phyloP scores from a whole-genome alignment of 202 grass and related monocot genomes.

The Setaria italica region DNA sequence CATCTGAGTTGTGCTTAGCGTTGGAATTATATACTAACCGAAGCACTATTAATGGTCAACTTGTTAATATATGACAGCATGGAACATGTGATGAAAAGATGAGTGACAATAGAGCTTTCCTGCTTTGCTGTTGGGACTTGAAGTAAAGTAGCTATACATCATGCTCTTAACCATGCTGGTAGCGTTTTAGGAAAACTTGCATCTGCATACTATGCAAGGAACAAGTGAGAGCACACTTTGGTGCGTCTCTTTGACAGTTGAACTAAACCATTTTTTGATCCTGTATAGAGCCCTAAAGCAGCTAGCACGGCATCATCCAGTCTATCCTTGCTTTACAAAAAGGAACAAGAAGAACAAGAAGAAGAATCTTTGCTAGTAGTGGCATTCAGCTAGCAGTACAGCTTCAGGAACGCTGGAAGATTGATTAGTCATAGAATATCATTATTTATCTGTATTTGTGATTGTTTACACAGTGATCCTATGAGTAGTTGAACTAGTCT shows the following conservation, averaged over 20 bases:
- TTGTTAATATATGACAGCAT: background rate
- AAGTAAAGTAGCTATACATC: background rate
- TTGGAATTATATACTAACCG: background rate
- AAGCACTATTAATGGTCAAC: background rate
- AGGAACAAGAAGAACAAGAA: background rate
- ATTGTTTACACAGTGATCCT: background rate
- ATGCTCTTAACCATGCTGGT: background rate
- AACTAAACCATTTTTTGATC: background rate
- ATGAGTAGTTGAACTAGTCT: slow-evolving; percentile 33
- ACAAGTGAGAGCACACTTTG: background rate
- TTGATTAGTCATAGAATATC: slow-evolving; percentile 33
- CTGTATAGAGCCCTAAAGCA: background rate
- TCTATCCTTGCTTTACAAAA: slow-evolving; percentile 5
- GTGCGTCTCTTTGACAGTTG: background rate
- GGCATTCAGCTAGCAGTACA: background rate
- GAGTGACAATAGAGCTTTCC: background rate
- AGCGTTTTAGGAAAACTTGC: background rate
- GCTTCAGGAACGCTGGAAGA: slow-evolving; percentile 20
- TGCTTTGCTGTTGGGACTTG: background rate
- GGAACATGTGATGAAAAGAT: slow-evolving; percentile 29
- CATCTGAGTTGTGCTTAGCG: background rate
- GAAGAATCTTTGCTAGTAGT: background rate
- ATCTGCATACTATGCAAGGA: background rate
- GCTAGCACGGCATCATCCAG: slow-evolving; percentile 13
- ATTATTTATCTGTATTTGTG: background rate